Evolutionary conservation across 116 monocot species (phyloP).

Genomic region (Trichopus zeylanicus): DNA sequence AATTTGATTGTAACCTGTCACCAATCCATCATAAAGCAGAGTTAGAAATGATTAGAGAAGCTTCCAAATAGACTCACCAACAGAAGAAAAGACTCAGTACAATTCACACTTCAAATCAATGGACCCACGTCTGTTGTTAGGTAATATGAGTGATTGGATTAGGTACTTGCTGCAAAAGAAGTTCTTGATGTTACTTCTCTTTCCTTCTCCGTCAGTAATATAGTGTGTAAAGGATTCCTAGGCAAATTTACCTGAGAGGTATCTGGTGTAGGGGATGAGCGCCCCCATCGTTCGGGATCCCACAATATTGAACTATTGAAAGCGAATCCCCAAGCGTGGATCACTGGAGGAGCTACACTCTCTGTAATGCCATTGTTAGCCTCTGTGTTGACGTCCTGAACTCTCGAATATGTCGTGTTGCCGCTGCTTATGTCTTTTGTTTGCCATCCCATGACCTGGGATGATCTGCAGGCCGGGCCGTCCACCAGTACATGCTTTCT

Average conservation of each 20-base stretch:
- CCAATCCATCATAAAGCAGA: background rate
- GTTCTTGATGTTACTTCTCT: background rate
- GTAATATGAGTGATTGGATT: background rate
- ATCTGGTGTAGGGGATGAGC: slow-evolving; percentile 52
- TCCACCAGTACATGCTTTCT: slow-evolving; percentile 53
- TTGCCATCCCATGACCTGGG: slow-evolving; percentile 54
- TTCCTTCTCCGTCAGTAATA: no score
- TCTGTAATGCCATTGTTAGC: background rate
- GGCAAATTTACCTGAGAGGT: slow-evolving; percentile 42
- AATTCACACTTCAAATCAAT: background rate
- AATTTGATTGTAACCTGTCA: slow-evolving; percentile 66
- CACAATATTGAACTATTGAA: slow-evolving; percentile 89
- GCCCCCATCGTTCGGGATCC: slow-evolving; percentile 88
- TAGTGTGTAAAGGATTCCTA: background rate
- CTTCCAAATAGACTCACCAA: no score
- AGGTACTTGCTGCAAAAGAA: background rate
- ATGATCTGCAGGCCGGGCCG: slow-evolving; percentile 56
- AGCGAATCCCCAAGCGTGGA: slow-evolving; percentile 57
- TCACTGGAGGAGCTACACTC: slow-evolving; percentile 7
- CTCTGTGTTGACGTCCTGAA: background rate
- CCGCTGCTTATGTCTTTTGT: slow-evolving; percentile 22
- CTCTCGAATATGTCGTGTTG: background rate
- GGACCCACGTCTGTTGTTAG: background rate
- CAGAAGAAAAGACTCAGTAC: no score
- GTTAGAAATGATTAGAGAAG: background rate